Evolutionary conservation across 164 flowering plant genomes (phyloP).

Genomic region (Taxillus chinensis): DNA sequence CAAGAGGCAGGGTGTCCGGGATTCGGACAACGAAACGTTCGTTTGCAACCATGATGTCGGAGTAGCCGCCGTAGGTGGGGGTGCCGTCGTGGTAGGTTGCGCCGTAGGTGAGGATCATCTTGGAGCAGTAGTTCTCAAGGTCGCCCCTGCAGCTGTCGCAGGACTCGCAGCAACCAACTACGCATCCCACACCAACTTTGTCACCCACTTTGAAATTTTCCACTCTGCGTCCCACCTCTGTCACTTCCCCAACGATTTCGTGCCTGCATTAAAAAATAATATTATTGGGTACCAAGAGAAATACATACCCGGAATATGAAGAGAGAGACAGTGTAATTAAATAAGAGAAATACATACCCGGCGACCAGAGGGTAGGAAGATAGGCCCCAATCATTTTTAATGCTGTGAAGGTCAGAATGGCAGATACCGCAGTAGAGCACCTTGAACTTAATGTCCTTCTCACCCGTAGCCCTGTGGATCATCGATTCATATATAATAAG

Average conservation of each 20-base stretch:
- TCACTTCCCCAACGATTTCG: background rate
- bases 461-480: slow-evolving; percentile 13
- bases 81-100: slow-evolving; percentile 20
- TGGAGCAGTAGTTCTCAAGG: slow-evolving; percentile 30
- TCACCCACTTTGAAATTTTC: background rate
- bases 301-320: background rate
- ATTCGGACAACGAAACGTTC: slow-evolving; percentile 29
- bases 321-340: background rate
- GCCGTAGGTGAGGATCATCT: slow-evolving; percentile 18
- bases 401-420: slow-evolving; percentile 4
- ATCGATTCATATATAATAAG: too few relatives aligned
- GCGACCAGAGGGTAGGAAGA: background rate
- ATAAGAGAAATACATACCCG: background rate
- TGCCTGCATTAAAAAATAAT: background rate
- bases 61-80: slow-evolving; percentile 29
- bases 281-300: background rate
- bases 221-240: background rate
- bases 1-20: slow-evolving; percentile 40
- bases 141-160: slow-evolving; percentile 19
- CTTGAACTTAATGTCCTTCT: slow-evolving; percentile 13
- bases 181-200: slow-evolving; percentile 28
- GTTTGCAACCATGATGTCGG: slow-evolving; percentile 21
- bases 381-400: background rate
- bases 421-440: slow-evolving; percentile 4
- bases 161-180: slow-evolving; percentile 24